phyloP scores from a whole-genome alignment of 2,329 filamentous ascomycete genomes.

The Penicillium sp. region DNA sequence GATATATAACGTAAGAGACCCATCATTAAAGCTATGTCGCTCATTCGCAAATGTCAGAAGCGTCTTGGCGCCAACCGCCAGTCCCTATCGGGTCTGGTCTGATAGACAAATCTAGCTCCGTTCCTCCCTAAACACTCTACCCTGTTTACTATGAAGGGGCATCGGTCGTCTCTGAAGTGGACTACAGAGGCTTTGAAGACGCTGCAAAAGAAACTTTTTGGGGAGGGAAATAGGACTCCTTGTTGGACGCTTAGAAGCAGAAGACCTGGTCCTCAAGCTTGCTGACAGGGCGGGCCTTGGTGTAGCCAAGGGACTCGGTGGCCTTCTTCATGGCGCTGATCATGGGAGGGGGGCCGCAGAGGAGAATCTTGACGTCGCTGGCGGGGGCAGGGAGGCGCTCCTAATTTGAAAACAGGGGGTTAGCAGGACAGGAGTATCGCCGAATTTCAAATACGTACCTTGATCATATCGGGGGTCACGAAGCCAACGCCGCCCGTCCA shows the following conservation, averaged over 20 bases:
- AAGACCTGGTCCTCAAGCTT: constrained; percentile 99
- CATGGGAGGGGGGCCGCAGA: constrained; percentile 97
- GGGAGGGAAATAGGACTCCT: constrained; percentile 6
- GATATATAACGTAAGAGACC: constrained; percentile 7
- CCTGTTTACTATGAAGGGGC: background rate
- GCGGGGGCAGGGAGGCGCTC: constrained; percentile 74
- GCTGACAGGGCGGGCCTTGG: constrained; percentile 92
- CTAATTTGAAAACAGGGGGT: constrained; percentile 27
- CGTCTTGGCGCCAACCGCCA: background rate
- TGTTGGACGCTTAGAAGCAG: constrained; percentile 68
- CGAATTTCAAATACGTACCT: constrained; percentile 55
- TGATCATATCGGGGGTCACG: constrained; percentile 94
- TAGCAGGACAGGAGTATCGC: constrained; percentile 27
- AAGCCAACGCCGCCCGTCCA: constrained; percentile 95
- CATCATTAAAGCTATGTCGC: background rate
- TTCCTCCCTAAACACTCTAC: constrained; percentile 1
- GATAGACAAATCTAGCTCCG: constrained; percentile 7
- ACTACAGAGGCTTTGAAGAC: background rate
- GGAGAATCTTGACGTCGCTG: constrained; percentile 85
- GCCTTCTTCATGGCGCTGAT: constrained; percentile 96
- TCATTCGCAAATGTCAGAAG: background rate
- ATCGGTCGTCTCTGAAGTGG: background rate
- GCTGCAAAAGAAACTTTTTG: background rate
- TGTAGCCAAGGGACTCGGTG: constrained; percentile 82
- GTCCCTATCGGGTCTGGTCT: constrained; percentile 1